Base-by-base conservation (phyloP, 148 eudicot genomes). In the Tetragonia tetragonoides region DNA sequence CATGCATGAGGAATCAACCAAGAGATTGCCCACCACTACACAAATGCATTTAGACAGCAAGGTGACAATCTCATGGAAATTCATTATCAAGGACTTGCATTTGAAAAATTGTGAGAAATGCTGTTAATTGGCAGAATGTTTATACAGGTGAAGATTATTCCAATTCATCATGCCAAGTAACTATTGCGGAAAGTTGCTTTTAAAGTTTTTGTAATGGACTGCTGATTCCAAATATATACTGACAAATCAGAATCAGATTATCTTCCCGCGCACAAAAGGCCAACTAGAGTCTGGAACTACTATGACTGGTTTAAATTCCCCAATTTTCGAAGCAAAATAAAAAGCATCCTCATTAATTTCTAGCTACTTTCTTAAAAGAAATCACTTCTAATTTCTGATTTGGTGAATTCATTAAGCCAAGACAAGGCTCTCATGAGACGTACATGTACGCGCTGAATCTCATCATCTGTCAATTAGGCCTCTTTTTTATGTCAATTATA, bases 131-230 rank as follows among this genome's bases (percentile, higher is more conserved):
- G n/a, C 10, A 28, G 71, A 66, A 53, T 51, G 24, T 54, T 61
- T 75, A 77, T 75, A 82, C 69, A 20, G 51, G 28, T 64, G 81
- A 84, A 85, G 68, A 81, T 77, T 81, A 87, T 88, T 88, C 90
- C 86, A 83, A 83, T 83, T 87, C 90, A 87, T 87, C 73, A 83
- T 83, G 92, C 78, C 88, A 88, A 78, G 84, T 78, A 85, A 83
- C 89, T 82, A 73, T 78, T 81, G 79, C 83, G 80, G 86, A 81
- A 84, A 85, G 78, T 77, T 74, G 68, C 85, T 82, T 86, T 78
- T 56, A 66, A 34, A 75, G 73, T 84, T 88, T 84, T 68, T 76
- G 61, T 66, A 87, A 88, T 87, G 86, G 80, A 66, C 76, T 74
- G 78, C 54, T 83, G 87, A 90, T 88, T 90, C 91, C 73, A 82